phyloP scores from a whole-genome alignment of 2,329 filamentous ascomycete species.

The Diaporthe batatas region DNA sequence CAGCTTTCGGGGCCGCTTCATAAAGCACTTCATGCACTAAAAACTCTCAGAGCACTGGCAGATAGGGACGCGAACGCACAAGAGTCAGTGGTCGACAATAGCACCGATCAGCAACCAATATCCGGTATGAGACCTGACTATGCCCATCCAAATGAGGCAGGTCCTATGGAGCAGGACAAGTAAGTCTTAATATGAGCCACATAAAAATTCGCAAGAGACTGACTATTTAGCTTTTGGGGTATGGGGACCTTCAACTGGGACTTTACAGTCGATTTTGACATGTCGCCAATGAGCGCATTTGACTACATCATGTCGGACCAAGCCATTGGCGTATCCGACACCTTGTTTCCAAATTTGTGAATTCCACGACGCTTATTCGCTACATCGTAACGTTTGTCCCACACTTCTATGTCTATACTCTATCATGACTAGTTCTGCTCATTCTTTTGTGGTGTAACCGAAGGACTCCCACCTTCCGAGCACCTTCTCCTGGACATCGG shows the following conservation, averaged over 20 bases:
- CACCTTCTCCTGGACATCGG: constrained; percentile 56
- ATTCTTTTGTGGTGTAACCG: constrained; percentile 46
- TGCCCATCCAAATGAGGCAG: neutral
- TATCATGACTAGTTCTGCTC: neutral
- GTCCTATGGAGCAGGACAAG: neutral
- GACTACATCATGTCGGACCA: constrained; percentile 31
- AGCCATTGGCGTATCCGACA: neutral
- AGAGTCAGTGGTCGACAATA: neutral
- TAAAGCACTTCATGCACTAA: constrained; percentile 20
- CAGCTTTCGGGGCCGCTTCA: constrained; percentile 10
- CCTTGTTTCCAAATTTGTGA: neutral
- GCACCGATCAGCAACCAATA: neutral
- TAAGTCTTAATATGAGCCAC: neutral
- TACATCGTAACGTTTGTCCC: neutral
- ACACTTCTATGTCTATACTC: neutral
- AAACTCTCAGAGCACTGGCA: neutral
- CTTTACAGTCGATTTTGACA: constrained; percentile 18
- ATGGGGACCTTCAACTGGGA: constrained; percentile 8
- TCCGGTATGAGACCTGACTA: neutral
- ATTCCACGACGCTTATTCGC: neutral
- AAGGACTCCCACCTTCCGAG: constrained; percentile 51
- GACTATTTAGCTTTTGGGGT: neutral
- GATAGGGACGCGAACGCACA: neutral
- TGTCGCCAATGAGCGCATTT: constrained; percentile 26
- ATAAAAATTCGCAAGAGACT: neutral